Evolutionary conservation across 2,329 filamentous ascomycete species (phyloP), one percentile per base, ranked within the genome.

Genomic region (Cladophialophora carrionii): DNA sequence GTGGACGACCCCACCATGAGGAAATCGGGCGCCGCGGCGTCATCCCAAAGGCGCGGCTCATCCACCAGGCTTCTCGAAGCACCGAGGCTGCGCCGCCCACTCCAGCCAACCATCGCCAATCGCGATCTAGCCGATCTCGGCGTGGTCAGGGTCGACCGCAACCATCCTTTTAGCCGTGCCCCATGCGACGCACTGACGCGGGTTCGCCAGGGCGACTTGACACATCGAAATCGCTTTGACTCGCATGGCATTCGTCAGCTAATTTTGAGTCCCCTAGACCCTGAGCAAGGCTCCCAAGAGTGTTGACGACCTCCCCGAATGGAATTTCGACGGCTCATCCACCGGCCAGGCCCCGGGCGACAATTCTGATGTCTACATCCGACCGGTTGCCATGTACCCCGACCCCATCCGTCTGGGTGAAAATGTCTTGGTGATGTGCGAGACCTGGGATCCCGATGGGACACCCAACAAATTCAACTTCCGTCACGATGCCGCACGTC

Each of bases 391-490:
- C 73, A 88, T 93, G 81, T 97, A 87, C 87, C 90, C 92, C 73
- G 92, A 96, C 71, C 94, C 94, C 67, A 94, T 97, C 89, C 90
- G 93, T 72, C 86, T 88, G 68, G 87, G 87, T 67, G 90, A 92
- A 81, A 97, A 97, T 85, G 90, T 97, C 79, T 87, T 97, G 73
- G 94, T 98, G 74, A 90, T 98, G 75, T 87, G 89, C 77, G 94
- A 97, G 84, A 96, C 91, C 81, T 97, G 92, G 90, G 92, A 94
- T 78, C 84, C 90, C 71, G 93, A 97, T 80, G 93, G 92, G 77
- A 92, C 88, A 69, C 95, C 95, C 80, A 99, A 98, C 88, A 93
- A 96, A 81, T 98, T 87, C 90, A 99, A 99, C 90, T 91, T 89
- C 88, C 91, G 95, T 73, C 90, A 97, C 78, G 94, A 98, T 76